Percentiles rank a stretch among this genome's conserved stretches.
Conservation (phyloP, 169 alveolate genomes). For the Cryptosporidium baileyi region DNA sequence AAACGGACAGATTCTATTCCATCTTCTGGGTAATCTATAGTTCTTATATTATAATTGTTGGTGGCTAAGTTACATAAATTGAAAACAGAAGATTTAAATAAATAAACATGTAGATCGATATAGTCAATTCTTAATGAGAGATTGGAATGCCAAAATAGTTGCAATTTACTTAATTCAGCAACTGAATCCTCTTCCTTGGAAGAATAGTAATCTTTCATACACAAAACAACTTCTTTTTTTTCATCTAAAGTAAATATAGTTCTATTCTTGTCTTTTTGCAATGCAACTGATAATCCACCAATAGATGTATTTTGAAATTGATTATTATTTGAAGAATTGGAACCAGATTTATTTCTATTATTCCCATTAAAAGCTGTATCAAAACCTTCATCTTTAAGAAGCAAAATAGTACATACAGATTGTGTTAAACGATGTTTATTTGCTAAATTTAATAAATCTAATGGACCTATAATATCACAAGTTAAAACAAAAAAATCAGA, state of each 20-base stretch:
- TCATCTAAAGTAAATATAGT: slow-evolving; percentile 44
- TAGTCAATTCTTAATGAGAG: slow-evolving; percentile 16
- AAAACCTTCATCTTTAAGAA: not conserved
- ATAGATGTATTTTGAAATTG: not conserved
- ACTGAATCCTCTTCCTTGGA: slow-evolving; percentile 41
- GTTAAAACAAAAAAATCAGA: slow-evolving; percentile 60
- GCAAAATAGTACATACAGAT: slow-evolving; percentile 44
- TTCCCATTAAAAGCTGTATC: not conserved
- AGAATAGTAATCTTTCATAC: slow-evolving; percentile 41
- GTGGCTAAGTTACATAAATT: slow-evolving; percentile 2
- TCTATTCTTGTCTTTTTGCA: slow-evolving; percentile 40
- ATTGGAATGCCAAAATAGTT: slow-evolving; percentile 55
- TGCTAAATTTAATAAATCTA: slow-evolving; percentile 29
- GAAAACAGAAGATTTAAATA: slow-evolving; percentile 53
- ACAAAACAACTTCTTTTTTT: not conserved
- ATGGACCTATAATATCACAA: slow-evolving; percentile 52
- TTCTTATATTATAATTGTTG: not conserved
- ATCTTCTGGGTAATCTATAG: slow-evolving; percentile 54
- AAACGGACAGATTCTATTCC: slow-evolving; percentile 57
- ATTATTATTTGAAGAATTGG: not conserved
- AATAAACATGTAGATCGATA: slow-evolving; percentile 39
- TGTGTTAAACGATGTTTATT: slow-evolving; percentile 43
- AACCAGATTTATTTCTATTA: not conserved
- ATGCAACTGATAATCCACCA: slow-evolving; percentile 49
- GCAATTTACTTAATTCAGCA: slow-evolving; percentile 24